Evolutionary conservation across 805 yeast species (phyloP).

Genomic region (Candida mattraensis): DNA sequence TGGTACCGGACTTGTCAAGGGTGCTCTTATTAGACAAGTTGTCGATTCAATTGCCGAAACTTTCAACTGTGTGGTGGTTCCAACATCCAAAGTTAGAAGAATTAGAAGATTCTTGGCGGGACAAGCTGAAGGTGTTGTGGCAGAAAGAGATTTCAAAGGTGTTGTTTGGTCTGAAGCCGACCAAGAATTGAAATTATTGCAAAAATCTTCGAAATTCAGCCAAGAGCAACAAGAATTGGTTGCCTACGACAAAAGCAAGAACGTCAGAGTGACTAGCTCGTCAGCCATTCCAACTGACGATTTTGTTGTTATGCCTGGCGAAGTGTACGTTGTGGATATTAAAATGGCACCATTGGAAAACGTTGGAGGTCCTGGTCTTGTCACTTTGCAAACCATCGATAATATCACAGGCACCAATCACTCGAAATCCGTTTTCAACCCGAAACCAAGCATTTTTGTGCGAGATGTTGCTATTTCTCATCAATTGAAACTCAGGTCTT

Average conservation of each 20-base stretch:
- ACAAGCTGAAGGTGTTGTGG: conserved; percentile 88
- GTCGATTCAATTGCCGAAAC: conserved; percentile 87
- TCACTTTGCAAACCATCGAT: conserved; percentile 68
- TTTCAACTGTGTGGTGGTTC: conserved; percentile 82
- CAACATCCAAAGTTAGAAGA: conserved; percentile 91
- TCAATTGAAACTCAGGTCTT: conserved; percentile 69
- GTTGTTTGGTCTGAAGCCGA: conserved; percentile 84
- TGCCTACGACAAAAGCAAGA: conserved; percentile 37
- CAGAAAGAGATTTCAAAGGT: conserved; percentile 90
- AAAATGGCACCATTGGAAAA: conserved; percentile 63
- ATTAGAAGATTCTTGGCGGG: conserved; percentile 93
- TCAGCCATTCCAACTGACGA: conserved; percentile 78
- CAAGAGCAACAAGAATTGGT: conserved; percentile 41
- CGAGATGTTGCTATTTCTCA: conserved; percentile 87
- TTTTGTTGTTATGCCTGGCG: conserved; percentile 73
- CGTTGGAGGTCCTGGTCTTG: conserved; percentile 60
- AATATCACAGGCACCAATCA: conserved; percentile 62
- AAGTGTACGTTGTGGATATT: conserved; percentile 83
- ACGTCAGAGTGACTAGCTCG: conserved; percentile 37
- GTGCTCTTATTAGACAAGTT: conserved; percentile 64
- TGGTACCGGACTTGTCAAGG: conserved; percentile 49
- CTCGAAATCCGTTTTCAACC: conserved; percentile 48
- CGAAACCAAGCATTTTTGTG: conserved; percentile 70
- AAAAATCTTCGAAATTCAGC: conserved; percentile 37
- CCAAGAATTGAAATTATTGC: conserved; percentile 62